Base-by-base conservation (phyloP, 768 basidiomycete genomes). In the Royoungia palumana region DNA sequence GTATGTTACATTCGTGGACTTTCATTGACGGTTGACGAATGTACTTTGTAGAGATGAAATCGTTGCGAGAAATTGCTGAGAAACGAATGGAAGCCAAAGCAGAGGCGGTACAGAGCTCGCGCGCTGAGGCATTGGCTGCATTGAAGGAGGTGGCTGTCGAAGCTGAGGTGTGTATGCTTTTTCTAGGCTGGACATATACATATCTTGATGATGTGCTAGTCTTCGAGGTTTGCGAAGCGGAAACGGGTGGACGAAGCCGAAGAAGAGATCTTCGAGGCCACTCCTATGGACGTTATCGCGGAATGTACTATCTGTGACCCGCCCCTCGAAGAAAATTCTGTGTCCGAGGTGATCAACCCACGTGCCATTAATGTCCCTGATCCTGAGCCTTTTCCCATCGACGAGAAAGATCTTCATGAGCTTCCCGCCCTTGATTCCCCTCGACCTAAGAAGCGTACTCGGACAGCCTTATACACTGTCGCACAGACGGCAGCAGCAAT, bases 401-500 rank as follows among this genome's bases (percentile, higher is more conserved):
- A n/a, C 20, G 32, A 48, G 19, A 20, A 16, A n/a, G 34, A 6
- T 19, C 25, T 6, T 12, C 27, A 27, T 0, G 44, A 58, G 22
- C 19, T 37, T 4, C 17, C 24, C 2, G 5, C 30, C 16, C 3
- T 13, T 6, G 41, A 54, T 64, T 35, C 64, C 70, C 6, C 62
- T n/a, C 49, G 61, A 4, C 61, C 61, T 12, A 51, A 58, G 32
- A 83, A 82, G 58, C 76, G 83, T 12, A 68, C 71, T 2, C 69
- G 75, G 53, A 73, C 68, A 38, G 61, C 57, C 19, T 38, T 62
- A 40, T 60, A 67, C 27, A 69, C 72, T 5, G 67, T 81, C 30
- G 75, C 72, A 34, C 80, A 80, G 39, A 87, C 85, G 6, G 78
- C 81, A 7, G 77, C 82, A 4, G 81, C 79, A 16, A 76, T 83